Evolutionary conservation across 1,139 yeast species (phyloP), one percentile per base, ranked within the genome.

Genomic region (Sugiyamaella sp.): DNA sequence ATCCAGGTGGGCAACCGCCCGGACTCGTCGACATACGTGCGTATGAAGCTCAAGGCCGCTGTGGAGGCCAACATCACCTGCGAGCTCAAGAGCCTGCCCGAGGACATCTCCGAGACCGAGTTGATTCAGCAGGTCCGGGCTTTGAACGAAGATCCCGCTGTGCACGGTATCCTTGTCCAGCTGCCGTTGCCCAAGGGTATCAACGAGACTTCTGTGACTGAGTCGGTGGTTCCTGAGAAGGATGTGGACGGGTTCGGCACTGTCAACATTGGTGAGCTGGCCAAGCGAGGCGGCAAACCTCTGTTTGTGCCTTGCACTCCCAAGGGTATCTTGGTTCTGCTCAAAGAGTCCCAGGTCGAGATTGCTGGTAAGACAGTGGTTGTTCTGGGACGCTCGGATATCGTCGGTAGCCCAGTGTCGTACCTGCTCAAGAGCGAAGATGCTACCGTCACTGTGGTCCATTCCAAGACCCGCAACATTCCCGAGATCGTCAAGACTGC

Each of bases 161-260:
- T 90, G 43, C 93, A 91, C 67, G 99, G 99, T 56, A 80, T 95
- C 53, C 78, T 93, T 60, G 89, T 93, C 51, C 99, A 93, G 76
- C 80, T 93, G 62, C 99, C 99, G 3, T 76, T 95, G 53, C 99
- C 99, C 29, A 72, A 72, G 6, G 89, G 85, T 64, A 78, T 95
- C 60, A 81, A 88, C 68, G 98, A 91, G 73, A 79, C 84, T 55
- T 78, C 76, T 61, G 78, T 93, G 65, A 93, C 98, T 51, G 81
- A 82, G 63, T 81, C 91, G 19, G 97, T 93, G 22, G 72, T 77
- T 45, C 80, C 90, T 19, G 80, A 79, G 52, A 93, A 93, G 75
- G 99, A 93, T 65, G 97, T 93, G 47, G 99, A 93, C 68, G 99
- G 99, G 1, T 93, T 93, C 66, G 96, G 96, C 48, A 85, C 95